phyloP scores from a whole-genome alignment of 768 basidiomycete species.

The Pulveroboletus sp. region DNA sequence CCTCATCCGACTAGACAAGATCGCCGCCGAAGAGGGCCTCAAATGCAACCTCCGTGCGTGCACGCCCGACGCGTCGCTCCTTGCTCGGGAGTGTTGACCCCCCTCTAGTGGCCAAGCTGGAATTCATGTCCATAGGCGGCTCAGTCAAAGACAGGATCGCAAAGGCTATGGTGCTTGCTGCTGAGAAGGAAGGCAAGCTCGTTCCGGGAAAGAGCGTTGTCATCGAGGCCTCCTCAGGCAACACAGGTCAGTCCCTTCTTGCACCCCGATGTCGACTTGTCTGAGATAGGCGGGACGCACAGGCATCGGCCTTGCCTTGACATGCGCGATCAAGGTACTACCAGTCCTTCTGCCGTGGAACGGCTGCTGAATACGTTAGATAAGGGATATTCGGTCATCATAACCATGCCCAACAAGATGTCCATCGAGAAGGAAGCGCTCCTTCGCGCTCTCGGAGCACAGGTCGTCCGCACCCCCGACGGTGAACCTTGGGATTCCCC shows the following conservation, averaged over 20 bases:
- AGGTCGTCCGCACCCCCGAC: conserved; percentile 91
- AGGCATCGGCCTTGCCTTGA: conserved; percentile 93
- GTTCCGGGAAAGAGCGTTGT: conserved; percentile 85
- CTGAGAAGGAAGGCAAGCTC: conserved; percentile 82
- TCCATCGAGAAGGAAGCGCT: conserved; percentile 92
- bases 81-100: background rate
- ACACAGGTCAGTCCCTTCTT: conserved; percentile 64
- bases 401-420: conserved; percentile 95
- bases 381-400: conserved; percentile 90
- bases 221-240: conserved; percentile 94
- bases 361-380: conserved; percentile 70
- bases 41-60: conserved; percentile 86
- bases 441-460: conserved; percentile 87
- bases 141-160: conserved; percentile 96
- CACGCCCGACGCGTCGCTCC: background rate
- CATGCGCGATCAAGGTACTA: conserved; percentile 87
- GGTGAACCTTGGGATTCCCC: conserved; percentile 86
- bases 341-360: conserved; percentile 14
- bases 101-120: conserved; percentile 77
- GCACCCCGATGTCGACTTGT: background rate
- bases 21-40: conserved; percentile 68
- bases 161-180: conserved; percentile 94
- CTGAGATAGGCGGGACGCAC: background rate
- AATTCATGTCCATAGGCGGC: conserved; percentile 88
- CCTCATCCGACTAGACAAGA: conserved; percentile 77